Conservation (phyloP, 441 rosid genomes). For the Populus hybrid region DNA sequence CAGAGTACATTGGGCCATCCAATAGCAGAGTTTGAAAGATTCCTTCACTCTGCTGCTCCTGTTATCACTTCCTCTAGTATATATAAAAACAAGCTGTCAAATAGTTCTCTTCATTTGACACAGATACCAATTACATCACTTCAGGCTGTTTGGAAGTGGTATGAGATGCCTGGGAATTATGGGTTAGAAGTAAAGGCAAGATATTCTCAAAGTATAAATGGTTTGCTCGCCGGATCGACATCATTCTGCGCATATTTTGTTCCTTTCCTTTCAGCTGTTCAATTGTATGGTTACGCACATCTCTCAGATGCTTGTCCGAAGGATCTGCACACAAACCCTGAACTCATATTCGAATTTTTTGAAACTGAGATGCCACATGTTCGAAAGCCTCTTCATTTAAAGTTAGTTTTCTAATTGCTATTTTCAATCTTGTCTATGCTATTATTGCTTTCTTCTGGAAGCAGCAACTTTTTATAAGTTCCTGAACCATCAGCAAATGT, state of each 20-base stretch:
- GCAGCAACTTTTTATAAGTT: neutral
- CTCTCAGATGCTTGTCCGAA: constrained; percentile 5
- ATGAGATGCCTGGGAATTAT: constrained; percentile 28
- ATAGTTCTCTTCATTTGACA: constrained; percentile 16
- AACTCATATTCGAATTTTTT: constrained; percentile 27
- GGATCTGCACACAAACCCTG: constrained; percentile 14
- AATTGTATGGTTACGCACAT: constrained; percentile 20
- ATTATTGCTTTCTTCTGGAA: neutral
- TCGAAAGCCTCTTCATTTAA: constrained; percentile 28
- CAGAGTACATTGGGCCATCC: constrained; percentile 17
- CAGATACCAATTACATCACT: constrained; percentile 22
- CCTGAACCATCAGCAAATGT: neutral
- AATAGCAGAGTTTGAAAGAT: constrained; percentile 26
- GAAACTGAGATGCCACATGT: constrained; percentile 24
- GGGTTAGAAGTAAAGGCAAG: constrained; percentile 26
- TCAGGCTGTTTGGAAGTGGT: constrained; percentile 27
- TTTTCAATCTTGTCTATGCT: neutral
- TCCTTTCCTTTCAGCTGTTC: constrained; percentile 33
- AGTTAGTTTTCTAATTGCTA: constrained; percentile 14
- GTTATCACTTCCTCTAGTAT: constrained; percentile 14
- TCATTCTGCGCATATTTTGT: constrained; percentile 28
- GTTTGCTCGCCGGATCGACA: neutral
- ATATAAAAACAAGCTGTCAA: neutral
- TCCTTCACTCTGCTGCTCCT: constrained; percentile 24
- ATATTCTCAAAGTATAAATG: constrained; percentile 8